phyloP scores from a whole-genome alignment of 2,329 filamentous ascomycete genomes.

The Dothiorella sarmentorum region DNA sequence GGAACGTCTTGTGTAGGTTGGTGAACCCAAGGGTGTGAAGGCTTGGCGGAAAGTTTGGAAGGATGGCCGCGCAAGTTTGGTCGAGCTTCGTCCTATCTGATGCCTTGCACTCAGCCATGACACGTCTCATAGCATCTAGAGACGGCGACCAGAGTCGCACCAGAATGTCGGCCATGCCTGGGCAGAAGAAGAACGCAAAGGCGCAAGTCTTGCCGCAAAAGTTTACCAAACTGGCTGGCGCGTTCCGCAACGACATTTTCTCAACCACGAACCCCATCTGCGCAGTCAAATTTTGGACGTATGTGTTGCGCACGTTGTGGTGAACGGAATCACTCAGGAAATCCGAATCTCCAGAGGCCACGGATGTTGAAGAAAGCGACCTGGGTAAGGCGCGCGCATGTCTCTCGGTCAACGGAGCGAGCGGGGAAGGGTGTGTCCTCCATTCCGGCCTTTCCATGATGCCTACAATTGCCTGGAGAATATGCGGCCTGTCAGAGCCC shows the following conservation, averaged over 20 bases:
- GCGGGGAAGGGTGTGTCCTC: constrained; percentile 68
- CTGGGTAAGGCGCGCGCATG: constrained; percentile 44
- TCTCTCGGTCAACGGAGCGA: constrained; percentile 60
- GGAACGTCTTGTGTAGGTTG: constrained; percentile 58
- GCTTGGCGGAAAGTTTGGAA: constrained; percentile 65
- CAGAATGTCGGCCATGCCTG: constrained; percentile 78
- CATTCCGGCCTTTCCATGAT: constrained; percentile 90
- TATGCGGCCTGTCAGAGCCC: constrained; percentile 75
- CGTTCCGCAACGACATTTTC: constrained; percentile 77
- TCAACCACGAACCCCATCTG: constrained; percentile 87
- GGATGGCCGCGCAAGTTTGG: constrained; percentile 58
- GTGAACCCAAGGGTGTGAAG: constrained; percentile 60
- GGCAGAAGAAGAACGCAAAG: constrained; percentile 90
- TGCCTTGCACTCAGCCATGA: constrained; percentile 66
- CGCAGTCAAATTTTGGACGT: constrained; percentile 73
- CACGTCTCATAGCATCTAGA: constrained; percentile 65
- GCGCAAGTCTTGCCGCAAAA: constrained; percentile 90
- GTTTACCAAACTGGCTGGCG: constrained; percentile 63
- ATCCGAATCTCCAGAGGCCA: constrained; percentile 60
- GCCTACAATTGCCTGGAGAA: constrained; percentile 73
- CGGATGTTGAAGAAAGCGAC: constrained; percentile 54
- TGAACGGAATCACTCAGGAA: constrained; percentile 74
- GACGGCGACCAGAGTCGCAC: constrained; percentile 76
- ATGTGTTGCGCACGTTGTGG: constrained; percentile 86
- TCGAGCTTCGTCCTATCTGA: constrained; percentile 46